Evolutionary conservation across 31 red algal species (phyloP).

Genomic region (Odonthalia washingtoniensis): DNA sequence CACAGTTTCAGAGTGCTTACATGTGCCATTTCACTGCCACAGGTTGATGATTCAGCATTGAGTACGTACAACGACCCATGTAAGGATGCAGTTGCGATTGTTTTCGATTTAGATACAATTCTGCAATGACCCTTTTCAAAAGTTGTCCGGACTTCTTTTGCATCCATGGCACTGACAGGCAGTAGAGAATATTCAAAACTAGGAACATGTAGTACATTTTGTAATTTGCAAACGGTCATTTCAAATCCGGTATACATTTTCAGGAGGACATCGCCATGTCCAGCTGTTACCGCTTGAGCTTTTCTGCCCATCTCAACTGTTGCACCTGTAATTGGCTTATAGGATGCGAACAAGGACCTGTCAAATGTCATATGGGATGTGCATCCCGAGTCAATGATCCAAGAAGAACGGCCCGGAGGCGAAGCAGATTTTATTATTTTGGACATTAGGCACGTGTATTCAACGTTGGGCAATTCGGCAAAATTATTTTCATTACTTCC

Average conservation of each 20-base stretch:
- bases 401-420: neutral
- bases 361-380: constrained; percentile 50
- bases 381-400: constrained; percentile 40
- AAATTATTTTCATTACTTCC: too few relatives aligned
- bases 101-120: neutral
- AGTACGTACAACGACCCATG: neutral
- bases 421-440: neutral
- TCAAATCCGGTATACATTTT: neutral
- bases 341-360: constrained; percentile 23
- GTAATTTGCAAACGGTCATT: neutral
- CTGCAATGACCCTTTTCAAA: neutral
- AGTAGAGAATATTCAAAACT: too few relatives aligned
- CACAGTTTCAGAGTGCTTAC: neutral
- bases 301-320: constrained; percentile 20
- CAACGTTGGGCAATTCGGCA: too few relatives aligned
- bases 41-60: neutral
- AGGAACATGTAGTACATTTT: neutral
- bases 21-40: neutral
- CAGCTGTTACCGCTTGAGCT: neutral
- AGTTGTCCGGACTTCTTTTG: neutral
- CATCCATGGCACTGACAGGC: too few relatives aligned
- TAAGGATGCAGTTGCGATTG: neutral
- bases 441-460: neutral
- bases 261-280: constrained; percentile 22
- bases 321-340: neutral